Percentiles rank a stretch among this genome's conserved stretches.
These are phyloP conservation scores for Heritiera fomes DNA, from an alignment of 345 rosid species.

Conservation along the genomic window DNA sequence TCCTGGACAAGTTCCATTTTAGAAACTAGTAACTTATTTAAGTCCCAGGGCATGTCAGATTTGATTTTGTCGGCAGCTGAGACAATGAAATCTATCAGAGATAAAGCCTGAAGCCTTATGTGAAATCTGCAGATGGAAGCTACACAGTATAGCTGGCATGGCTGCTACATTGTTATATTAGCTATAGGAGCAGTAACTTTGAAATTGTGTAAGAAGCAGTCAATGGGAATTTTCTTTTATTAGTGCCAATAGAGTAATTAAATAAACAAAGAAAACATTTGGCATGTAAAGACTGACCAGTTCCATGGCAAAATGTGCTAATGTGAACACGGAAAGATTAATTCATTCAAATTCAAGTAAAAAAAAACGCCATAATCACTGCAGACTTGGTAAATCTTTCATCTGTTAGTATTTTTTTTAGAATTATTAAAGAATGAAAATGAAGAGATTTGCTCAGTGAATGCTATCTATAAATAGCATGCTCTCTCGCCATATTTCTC, in stretches of 20 bases:
- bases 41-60: neutral
- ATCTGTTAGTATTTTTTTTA: neutral
- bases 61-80: neutral
- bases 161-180: too few relatives aligned
- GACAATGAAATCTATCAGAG: neutral
- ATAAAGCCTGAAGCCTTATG: too few relatives aligned
- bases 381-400: slow-evolving; percentile 8
- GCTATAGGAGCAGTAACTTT: neutral
- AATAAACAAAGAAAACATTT: slow-evolving; percentile 5
- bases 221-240: too few relatives aligned
- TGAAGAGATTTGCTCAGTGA: neutral
- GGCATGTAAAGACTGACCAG: neutral
- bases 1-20: neutral
- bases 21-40: neutral
- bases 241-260: neutral
- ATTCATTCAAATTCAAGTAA: neutral
- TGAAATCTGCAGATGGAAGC: too few relatives aligned
- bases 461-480: neutral
- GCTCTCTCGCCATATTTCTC: neutral
- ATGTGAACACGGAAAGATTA: neutral
- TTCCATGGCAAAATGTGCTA: neutral
- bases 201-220: neutral
- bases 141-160: neutral
- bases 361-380: too few relatives aligned
- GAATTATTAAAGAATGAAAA: too few relatives aligned